Conservation (phyloP, 2,329 filamentous ascomycete species). For the Trichoderma cornu-damae region DNA sequence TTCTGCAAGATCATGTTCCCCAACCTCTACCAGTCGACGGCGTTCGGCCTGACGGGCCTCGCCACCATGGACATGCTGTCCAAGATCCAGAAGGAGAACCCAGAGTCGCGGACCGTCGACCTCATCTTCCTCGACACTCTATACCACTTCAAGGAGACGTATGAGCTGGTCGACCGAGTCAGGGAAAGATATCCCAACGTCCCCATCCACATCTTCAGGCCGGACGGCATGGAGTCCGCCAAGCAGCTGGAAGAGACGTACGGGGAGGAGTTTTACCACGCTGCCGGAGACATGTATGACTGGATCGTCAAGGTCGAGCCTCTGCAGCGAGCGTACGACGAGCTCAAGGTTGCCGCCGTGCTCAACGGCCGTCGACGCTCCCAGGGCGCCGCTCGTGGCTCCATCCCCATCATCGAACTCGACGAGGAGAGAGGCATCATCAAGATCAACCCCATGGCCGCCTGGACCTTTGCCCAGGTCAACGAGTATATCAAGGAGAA, state of each 20-base stretch:
- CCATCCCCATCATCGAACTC: conserved; percentile 85
- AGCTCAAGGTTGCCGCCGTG: conserved; percentile 82
- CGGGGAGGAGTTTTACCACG: conserved; percentile 79
- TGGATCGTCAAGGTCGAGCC: conserved; percentile 98
- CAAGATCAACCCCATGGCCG: conserved; percentile 96
- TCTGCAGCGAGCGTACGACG: conserved; percentile 81
- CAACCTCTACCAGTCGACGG: conserved; percentile 80
- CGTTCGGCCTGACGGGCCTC: conserved; percentile 75
- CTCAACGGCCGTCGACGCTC: conserved; percentile 87
- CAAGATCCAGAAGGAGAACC: conserved; percentile 61
- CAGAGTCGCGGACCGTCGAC: conserved; percentile 55
- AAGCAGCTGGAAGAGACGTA: conserved; percentile 78
- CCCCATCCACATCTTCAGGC: conserved; percentile 85
- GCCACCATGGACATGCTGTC: conserved; percentile 82
- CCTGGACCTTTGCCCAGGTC: conserved; percentile 89
- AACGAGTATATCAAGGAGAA: conserved; percentile 80
- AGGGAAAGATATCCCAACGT: conserved; percentile 70
- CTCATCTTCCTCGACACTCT: conserved; percentile 80
- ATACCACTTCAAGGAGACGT: conserved; percentile 75
- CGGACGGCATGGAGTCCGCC: conserved; percentile 65
- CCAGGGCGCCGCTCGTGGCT: conserved; percentile 87
- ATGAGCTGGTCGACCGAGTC: conserved; percentile 68
- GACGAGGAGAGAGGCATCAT: conserved; percentile 82
- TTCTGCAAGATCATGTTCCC: conserved; percentile 91
- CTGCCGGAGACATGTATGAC: conserved; percentile 85